Evolutionary conservation across 73 alveolate genomes (phyloP).

Genomic region (Uronychia setigera): DNA sequence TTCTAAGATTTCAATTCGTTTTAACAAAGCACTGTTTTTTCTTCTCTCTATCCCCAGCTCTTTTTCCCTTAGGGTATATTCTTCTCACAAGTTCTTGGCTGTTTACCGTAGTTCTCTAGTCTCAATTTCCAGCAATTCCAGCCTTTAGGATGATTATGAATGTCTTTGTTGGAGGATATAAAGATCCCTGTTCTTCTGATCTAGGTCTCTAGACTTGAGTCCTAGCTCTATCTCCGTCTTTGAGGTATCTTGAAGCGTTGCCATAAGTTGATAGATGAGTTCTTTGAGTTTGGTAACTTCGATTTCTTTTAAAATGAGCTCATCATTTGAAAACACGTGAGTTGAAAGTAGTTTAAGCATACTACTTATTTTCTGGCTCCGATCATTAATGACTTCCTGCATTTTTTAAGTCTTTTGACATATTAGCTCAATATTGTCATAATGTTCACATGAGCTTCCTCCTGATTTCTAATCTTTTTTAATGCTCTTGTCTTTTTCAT

Average conservation of each 20-base stretch:
- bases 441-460: no score
- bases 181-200: constrained; percentile 31
- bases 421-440: no score
- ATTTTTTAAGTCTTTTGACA: constrained; percentile 3
- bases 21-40: constrained; percentile 4
- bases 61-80: neutral
- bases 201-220: constrained; percentile 49
- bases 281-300: constrained; percentile 37
- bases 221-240: constrained; percentile 48
- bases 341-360: constrained; percentile 39
- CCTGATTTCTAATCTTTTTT: no score
- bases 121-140: constrained; percentile 1
- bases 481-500: no score
- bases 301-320: constrained; percentile 40
- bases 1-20: constrained; percentile 40
- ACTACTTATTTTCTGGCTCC: constrained; percentile 46
- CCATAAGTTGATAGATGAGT: constrained; percentile 27
- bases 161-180: constrained; percentile 12
- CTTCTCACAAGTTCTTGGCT: constrained; percentile 8
- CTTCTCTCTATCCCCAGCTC: constrained; percentile 36
- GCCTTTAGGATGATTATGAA: constrained; percentile 1
- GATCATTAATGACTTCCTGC: constrained; percentile 12
- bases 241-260: constrained; percentile 33
- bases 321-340: constrained; percentile 20
- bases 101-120: neutral